Percentiles rank a stretch among this genome's conserved stretches.
phyloP scores from a whole-genome alignment of 139 green algal species.

The Haematococcus lacustris region DNA sequence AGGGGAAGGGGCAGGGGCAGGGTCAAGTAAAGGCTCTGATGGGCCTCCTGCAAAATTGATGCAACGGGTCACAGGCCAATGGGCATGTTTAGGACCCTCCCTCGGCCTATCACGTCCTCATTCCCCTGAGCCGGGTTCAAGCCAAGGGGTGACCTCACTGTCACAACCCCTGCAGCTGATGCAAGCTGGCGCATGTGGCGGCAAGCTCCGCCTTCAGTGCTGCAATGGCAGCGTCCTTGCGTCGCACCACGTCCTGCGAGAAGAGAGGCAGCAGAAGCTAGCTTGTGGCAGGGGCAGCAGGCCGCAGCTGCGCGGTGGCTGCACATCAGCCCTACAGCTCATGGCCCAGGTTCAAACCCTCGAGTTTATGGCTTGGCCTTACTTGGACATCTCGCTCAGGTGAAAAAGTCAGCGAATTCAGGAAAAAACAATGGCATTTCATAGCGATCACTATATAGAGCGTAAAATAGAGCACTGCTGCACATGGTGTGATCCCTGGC shows the following conservation, averaged over 20 bases:
- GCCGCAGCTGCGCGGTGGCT: neutral
- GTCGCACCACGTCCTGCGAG: conserved; percentile 15
- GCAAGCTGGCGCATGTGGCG: conserved; percentile 1
- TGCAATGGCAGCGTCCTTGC: conserved; percentile 16
- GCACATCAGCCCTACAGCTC: neutral
- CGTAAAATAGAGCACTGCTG: neutral
- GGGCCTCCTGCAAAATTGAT: too few species aligned
- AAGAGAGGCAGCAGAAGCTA: conserved; percentile 13
- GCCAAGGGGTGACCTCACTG: neutral
- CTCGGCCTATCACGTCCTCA: neutral
- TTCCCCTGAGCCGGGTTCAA: neutral
- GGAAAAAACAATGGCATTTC: neutral
- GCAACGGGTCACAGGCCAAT: neutral
- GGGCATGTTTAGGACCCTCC: neutral
- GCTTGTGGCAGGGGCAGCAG: conserved; percentile 1
- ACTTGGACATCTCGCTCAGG: too few species aligned
- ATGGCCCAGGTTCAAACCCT: neutral
- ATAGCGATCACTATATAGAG: too few species aligned
- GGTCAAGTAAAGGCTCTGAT: neutral
- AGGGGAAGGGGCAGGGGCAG: too few species aligned
- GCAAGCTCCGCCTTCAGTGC: conserved; percentile 8
- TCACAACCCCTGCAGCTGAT: conserved; percentile 10
- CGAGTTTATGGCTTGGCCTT: too few species aligned
- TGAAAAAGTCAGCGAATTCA: too few species aligned
- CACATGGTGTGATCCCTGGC: neutral